phyloP scores from a whole-genome alignment of 345 rosid genomes.

The Alliaria petiolata region DNA sequence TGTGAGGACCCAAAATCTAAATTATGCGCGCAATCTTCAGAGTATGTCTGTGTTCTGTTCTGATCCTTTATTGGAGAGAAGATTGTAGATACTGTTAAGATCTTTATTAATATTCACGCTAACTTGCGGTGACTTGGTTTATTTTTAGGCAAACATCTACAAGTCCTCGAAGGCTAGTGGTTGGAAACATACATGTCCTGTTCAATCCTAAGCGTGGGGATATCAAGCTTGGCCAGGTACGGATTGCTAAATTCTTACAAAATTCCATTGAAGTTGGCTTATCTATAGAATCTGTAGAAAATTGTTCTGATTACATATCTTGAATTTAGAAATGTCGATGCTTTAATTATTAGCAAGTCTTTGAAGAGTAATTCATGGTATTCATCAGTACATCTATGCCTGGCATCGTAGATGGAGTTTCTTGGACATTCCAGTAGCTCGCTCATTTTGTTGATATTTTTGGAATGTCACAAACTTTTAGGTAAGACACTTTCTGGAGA shows the following conservation, averaged over 20 bases:
- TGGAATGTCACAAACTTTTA: constrained; percentile 27
- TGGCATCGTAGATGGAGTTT: not conserved
- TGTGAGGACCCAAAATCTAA: constrained; percentile 27
- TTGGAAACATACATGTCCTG: constrained; percentile 76
- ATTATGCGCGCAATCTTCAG: constrained; percentile 22
- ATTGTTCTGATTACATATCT: not conserved
- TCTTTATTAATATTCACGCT: not conserved
- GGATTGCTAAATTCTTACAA: constrained; percentile 1
- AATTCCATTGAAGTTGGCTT: not conserved
- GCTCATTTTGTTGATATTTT: not conserved
- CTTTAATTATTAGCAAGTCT: not conserved
- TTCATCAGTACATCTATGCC: not conserved
- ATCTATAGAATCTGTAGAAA: not conserved
- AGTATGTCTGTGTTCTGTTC: constrained; percentile 33
- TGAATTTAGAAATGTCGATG: not conserved
- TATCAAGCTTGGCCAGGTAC: constrained; percentile 86
- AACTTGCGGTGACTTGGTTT: not conserved
- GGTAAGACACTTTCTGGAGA: constrained; percentile 77
- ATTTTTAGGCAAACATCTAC: constrained; percentile 34
- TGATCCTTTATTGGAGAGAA: not conserved
- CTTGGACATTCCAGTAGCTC: not conserved
- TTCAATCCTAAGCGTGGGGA: constrained; percentile 90
- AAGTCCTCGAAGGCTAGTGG: constrained; percentile 48
- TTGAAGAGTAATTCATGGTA: not conserved
- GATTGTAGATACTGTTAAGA: not conserved